These are phyloP conservation scores for Oxyria digyna DNA, from an alignment of 148 eudicot genomes.

Conservation along the genomic window DNA sequence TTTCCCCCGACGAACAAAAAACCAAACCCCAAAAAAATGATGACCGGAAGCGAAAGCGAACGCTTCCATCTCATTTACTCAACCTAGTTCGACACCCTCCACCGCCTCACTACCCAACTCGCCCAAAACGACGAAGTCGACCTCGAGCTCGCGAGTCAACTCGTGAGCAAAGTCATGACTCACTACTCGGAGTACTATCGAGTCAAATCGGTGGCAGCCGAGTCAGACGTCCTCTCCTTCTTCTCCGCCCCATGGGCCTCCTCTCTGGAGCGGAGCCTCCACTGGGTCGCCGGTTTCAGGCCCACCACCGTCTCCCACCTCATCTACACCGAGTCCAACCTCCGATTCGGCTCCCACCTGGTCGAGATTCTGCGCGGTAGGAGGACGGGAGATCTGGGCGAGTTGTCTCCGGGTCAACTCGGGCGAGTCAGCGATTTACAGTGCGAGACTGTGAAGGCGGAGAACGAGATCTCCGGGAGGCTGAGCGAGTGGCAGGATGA, in stretches of 20 bases:
- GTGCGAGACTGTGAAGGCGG: slow-evolving; percentile 51
- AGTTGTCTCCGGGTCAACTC: slow-evolving; percentile 54
- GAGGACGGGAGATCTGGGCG: slow-evolving; percentile 63
- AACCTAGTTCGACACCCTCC: slow-evolving; percentile 54
- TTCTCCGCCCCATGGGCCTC: slow-evolving; percentile 59
- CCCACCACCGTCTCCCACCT: slow-evolving; percentile 87
- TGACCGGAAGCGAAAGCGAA: slow-evolving; percentile 2
- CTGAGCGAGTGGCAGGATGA: slow-evolving; percentile 74
- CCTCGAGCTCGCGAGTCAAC: slow-evolving; percentile 15
- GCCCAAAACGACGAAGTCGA: slow-evolving; percentile 14
- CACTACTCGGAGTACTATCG: slow-evolving; percentile 46
- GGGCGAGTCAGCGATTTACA: slow-evolving; percentile 63
- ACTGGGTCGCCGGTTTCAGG: slow-evolving; percentile 76
- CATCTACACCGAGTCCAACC: slow-evolving; percentile 58
- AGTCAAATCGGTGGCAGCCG: slow-evolving; percentile 28
- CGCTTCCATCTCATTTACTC: slow-evolving; percentile 41
- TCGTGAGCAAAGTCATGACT: slow-evolving; percentile 26
- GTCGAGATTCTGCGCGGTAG: slow-evolving; percentile 41
- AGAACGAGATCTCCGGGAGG: slow-evolving; percentile 53
- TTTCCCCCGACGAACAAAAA: neutral
- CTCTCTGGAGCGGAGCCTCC: slow-evolving; percentile 56
- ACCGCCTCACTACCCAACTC: slow-evolving; percentile 28
- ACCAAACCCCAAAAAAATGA: neutral
- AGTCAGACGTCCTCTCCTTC: slow-evolving; percentile 32
- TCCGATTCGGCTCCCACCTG: slow-evolving; percentile 48